Conservation (phyloP, 2,329 filamentous ascomycete species). For the Elsinoe necatrix region DNA sequence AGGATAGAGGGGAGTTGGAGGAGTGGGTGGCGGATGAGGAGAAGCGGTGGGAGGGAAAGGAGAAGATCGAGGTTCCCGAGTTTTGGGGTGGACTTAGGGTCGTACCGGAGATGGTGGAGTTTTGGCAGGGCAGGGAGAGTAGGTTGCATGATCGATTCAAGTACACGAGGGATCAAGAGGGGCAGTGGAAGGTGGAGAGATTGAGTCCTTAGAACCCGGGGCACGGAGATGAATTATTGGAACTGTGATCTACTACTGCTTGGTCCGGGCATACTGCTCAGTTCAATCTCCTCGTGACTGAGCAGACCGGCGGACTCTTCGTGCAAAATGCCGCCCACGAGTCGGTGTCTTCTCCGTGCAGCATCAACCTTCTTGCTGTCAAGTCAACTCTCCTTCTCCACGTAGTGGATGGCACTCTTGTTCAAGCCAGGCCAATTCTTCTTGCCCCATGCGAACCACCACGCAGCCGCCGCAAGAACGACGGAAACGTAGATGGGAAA, state of each 20-base stretch:
- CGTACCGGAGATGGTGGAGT: constrained; percentile 79
- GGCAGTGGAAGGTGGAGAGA: constrained; percentile 60
- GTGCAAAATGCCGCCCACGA: neutral
- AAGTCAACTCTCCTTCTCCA: constrained; percentile 12
- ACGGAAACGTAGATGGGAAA: constrained; percentile 22
- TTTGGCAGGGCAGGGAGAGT: constrained; percentile 89
- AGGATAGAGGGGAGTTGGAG: constrained; percentile 64
- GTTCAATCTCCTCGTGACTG: neutral
- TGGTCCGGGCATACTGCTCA: neutral
- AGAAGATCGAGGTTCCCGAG: constrained; percentile 78
- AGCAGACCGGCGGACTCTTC: neutral
- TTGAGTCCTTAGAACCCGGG: constrained; percentile 53
- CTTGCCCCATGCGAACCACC: constrained; percentile 19
- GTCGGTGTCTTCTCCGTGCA: neutral
- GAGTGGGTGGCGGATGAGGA: constrained; percentile 69
- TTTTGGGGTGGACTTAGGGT: constrained; percentile 93
- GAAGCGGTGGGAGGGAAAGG: constrained; percentile 61
- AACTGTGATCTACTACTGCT: neutral
- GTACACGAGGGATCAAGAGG: constrained; percentile 56
- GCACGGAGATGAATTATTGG: neutral
- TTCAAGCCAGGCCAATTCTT: constrained; percentile 22
- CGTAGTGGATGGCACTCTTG: constrained; percentile 19
- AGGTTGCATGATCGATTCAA: constrained; percentile 88
- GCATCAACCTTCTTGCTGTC: neutral
- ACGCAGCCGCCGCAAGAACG: constrained; percentile 19